phyloP scores from a whole-genome alignment of 2,329 filamentous ascomycete genomes.

The Sphaerostilbella broomeana region DNA sequence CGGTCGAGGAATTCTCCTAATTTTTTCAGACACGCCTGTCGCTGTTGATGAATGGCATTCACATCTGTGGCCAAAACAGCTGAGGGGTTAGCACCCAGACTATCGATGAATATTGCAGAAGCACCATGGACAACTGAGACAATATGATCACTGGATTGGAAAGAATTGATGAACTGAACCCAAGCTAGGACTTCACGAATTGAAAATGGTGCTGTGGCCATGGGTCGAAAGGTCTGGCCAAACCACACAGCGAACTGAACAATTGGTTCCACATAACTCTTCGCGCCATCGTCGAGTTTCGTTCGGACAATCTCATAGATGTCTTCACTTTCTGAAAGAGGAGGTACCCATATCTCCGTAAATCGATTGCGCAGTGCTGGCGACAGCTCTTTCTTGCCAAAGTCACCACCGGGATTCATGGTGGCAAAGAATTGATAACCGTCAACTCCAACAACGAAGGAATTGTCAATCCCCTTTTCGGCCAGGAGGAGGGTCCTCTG shows the following conservation, averaged over 20 bases:
- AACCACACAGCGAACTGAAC: conserved; percentile 93
- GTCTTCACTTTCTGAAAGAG: conserved; percentile 77
- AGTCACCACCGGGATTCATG: conserved; percentile 98
- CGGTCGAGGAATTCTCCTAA: conserved; percentile 58
- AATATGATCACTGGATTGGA: conserved; percentile 38
- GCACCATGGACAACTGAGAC: conserved; percentile 69
- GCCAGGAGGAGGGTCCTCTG: conserved; percentile 80
- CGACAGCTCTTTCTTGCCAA: conserved; percentile 95
- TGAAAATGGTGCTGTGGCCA: conserved; percentile 70
- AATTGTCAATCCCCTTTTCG: conserved; percentile 84
- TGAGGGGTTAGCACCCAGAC: conserved; percentile 88
- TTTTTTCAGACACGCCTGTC: conserved; percentile 64
- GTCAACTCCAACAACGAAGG: conserved; percentile 64
- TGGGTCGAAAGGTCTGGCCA: conserved; percentile 70
- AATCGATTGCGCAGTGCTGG: conserved; percentile 93
- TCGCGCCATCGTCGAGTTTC: conserved; percentile 57
- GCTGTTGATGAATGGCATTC: conserved; percentile 63
- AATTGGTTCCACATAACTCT: conserved; percentile 59
- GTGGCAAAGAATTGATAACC: conserved; percentile 96
- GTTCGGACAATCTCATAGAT: conserved; percentile 77
- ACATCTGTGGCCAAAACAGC: conserved; percentile 70
- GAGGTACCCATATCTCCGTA: conserved; percentile 97
- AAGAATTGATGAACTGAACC: conserved; percentile 84
- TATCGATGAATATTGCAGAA: conserved; percentile 92
- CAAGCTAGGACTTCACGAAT: conserved; percentile 89